These are phyloP conservation scores for Alternaria solani DNA, from an alignment of 2,329 filamentous ascomycete genomes.

Conservation along the genomic window DNA sequence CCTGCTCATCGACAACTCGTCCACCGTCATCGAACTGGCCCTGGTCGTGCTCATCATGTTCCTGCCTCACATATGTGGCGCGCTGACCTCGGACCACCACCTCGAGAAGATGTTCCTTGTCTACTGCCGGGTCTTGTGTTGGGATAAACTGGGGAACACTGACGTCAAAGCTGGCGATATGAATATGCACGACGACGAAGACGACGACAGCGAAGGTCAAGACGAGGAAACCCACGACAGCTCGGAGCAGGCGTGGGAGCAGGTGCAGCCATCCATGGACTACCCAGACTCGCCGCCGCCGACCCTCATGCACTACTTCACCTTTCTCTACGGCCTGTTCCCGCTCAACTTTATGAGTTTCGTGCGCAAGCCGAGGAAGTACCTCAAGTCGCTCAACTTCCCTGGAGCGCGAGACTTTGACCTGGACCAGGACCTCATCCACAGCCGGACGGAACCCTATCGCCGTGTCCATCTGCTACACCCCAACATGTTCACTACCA, in stretches of 20 bases:
- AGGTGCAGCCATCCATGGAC: conserved; percentile 67
- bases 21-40: conserved; percentile 76
- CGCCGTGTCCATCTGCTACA: conserved; percentile 77
- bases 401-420: conserved; percentile 76
- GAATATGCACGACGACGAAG: conserved; percentile 35
- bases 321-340: conserved; percentile 82
- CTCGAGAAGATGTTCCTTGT: conserved; percentile 81
- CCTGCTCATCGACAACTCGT: conserved; percentile 79
- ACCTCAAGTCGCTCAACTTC: conserved; percentile 76
- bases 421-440: conserved; percentile 78
- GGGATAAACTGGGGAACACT: conserved; percentile 65
- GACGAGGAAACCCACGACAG: conserved; percentile 44
- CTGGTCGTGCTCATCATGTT: conserved; percentile 82
- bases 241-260: conserved; percentile 66
- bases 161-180: conserved; percentile 19
- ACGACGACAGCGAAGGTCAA: conserved; percentile 51
- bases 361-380: conserved; percentile 81
- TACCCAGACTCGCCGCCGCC: conserved; percentile 63
- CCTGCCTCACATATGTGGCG: conserved; percentile 79
- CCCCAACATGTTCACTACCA: conserved; percentile 83
- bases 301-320: conserved; percentile 78
- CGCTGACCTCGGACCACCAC: conserved; percentile 66
- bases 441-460: conserved; percentile 77
- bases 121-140: conserved; percentile 81
- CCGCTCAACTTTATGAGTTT: conserved; percentile 89